phyloP scores from a whole-genome alignment of 768 basidiomycete genomes.

The Boletus reticuloceps region DNA sequence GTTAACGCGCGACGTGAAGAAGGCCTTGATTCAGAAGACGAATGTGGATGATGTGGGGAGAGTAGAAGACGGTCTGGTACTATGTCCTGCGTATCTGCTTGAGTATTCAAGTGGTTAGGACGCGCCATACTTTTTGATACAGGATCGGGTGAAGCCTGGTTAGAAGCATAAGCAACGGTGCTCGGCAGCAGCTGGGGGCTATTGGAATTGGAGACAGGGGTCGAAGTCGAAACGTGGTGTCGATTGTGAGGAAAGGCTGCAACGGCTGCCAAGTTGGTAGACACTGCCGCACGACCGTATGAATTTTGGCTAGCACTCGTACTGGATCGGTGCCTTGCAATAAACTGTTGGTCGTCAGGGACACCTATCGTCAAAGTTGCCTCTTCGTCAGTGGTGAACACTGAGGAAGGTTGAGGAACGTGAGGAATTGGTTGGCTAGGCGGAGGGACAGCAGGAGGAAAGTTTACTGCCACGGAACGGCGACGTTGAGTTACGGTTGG shows the following conservation, averaged over 20 bases:
- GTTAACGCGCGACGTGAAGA: slow-evolving; percentile 88
- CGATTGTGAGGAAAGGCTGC: slow-evolving; percentile 60
- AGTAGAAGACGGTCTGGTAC: slow-evolving; percentile 43
- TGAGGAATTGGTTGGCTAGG: slow-evolving; percentile 74
- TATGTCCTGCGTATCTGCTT: slow-evolving; percentile 36
- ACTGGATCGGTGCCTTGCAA: slow-evolving; percentile 34
- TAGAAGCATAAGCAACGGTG: slow-evolving; percentile 30
- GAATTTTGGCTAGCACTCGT: slow-evolving; percentile 34
- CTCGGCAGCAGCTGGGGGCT: slow-evolving; percentile 26
- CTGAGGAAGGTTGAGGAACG: slow-evolving; percentile 42
- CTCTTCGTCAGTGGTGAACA: slow-evolving; percentile 17
- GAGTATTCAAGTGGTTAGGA: slow-evolving; percentile 17
- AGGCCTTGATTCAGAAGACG: slow-evolving; percentile 46
- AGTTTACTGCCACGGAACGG: slow-evolving; percentile 64
- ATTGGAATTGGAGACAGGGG: slow-evolving; percentile 25
- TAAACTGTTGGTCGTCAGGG: slow-evolving; percentile 29
- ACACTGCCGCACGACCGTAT: slow-evolving; percentile 35
- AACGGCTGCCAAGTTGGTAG: slow-evolving; percentile 55
- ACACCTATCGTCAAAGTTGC: slow-evolving; percentile 20
- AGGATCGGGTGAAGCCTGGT: slow-evolving; percentile 55
- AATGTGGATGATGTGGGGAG: slow-evolving; percentile 43
- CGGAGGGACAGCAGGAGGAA: slow-evolving; percentile 67
- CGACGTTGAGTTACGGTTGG: slow-evolving; percentile 46
- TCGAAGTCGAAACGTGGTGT: slow-evolving; percentile 30
- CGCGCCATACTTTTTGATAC: slow-evolving; percentile 52